phyloP scores from a whole-genome alignment of 2,329 filamentous ascomycete species.

The Fusarium guadeloupense region DNA sequence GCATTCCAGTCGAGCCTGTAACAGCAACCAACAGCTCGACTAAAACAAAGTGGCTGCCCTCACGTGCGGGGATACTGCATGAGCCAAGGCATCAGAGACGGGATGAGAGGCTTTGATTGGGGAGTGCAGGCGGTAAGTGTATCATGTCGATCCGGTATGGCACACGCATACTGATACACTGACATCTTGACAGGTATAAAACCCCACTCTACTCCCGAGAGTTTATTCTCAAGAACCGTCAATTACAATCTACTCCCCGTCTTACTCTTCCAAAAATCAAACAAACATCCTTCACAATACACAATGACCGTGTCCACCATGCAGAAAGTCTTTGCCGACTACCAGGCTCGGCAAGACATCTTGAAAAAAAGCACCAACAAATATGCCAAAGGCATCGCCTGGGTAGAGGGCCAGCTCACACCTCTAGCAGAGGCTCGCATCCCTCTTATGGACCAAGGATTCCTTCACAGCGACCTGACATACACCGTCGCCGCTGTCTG shows the following conservation, averaged over 20 bases:
- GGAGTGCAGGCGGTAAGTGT: neutral
- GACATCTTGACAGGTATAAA: neutral
- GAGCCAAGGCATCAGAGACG: neutral
- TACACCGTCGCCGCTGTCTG: constrained; percentile 63
- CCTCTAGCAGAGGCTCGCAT: constrained; percentile 59
- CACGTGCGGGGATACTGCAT: neutral
- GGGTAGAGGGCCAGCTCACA: constrained; percentile 54
- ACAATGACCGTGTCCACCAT: constrained; percentile 56
- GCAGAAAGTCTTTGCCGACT: constrained; percentile 53
- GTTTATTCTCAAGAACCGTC: neutral
- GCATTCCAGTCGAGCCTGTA: neutral
- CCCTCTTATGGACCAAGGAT: constrained; percentile 61
- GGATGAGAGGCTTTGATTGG: neutral
- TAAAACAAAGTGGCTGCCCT: neutral
- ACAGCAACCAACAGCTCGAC: neutral
- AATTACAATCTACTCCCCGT: neutral
- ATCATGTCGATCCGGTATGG: neutral
- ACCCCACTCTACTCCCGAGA: neutral
- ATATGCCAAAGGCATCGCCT: constrained; percentile 55
- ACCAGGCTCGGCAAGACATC: constrained; percentile 37
- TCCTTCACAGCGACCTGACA: constrained; percentile 61
- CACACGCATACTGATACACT: neutral
- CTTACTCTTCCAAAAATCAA: neutral
- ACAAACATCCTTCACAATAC: neutral
- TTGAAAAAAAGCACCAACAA: constrained; percentile 31